phyloP scores from a whole-genome alignment of 2,329 filamentous ascomycete species.

The Cladophialophora chaetospira region DNA sequence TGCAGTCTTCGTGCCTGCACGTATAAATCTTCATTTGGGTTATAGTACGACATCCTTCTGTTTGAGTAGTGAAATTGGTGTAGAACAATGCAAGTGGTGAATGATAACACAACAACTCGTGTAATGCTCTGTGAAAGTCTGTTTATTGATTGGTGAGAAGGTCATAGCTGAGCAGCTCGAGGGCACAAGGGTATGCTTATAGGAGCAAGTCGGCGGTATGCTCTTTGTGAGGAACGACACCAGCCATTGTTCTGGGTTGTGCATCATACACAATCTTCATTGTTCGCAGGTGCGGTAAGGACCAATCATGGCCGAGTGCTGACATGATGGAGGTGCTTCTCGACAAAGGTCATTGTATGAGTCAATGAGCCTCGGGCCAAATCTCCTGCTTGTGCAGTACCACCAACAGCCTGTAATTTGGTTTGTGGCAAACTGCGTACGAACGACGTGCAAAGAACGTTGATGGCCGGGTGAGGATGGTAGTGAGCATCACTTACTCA shows the following conservation, averaged over 20 bases:
- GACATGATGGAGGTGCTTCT: too few relatives aligned
- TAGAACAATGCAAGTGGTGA: not conserved
- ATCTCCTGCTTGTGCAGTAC: too few relatives aligned
- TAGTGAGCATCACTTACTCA: too few relatives aligned
- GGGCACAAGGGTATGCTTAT: not conserved
- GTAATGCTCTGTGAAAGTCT: not conserved
- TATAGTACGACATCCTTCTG: not conserved
- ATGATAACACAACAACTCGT: too few relatives aligned
- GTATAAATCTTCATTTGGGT: not conserved
- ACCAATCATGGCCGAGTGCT: not conserved
- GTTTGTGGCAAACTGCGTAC: too few relatives aligned
- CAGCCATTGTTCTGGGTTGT: not conserved
- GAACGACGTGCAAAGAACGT: too few relatives aligned
- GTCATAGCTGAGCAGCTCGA: not conserved
- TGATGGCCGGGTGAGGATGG: too few relatives aligned
- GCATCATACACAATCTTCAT: not conserved
- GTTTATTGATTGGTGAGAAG: not conserved
- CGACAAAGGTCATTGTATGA: constrained; percentile 1
- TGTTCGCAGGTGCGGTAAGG: not conserved
- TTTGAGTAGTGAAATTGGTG: not conserved
- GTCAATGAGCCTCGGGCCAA: not conserved
- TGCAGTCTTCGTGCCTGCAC: not conserved
- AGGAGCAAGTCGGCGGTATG: not conserved
- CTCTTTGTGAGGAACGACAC: not conserved
- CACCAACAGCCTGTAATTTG: too few relatives aligned